These are phyloP conservation scores for Tubosaeta sp. DNA, from an alignment of 768 basidiomycete species.

Conservation along the genomic window DNA sequence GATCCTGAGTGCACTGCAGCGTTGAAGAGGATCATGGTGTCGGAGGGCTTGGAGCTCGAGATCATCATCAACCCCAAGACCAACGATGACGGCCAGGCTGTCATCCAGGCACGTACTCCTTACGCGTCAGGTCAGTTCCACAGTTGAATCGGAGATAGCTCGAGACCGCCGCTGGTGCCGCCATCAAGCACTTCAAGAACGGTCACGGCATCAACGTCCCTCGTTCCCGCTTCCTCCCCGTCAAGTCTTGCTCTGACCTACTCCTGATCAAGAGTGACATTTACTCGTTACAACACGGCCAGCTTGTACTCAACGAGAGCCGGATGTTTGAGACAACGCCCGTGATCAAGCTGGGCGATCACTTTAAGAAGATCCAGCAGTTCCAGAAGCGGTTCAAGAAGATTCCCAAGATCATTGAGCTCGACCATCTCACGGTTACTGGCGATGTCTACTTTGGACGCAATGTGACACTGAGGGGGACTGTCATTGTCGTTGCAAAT, in stretches of 20 bases:
- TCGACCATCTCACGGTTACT: constrained; percentile 71
- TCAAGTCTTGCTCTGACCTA: constrained; percentile 59
- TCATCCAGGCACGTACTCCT: constrained; percentile 50
- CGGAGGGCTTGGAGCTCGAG: constrained; percentile 65
- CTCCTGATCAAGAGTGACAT: constrained; percentile 66
- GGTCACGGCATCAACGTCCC: constrained; percentile 74
- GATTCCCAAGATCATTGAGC: constrained; percentile 68
- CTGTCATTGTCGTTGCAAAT: constrained; percentile 73
- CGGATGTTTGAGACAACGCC: constrained; percentile 61
- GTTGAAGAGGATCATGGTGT: constrained; percentile 72
- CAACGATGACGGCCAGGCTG: constrained; percentile 63
- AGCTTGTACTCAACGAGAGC: constrained; percentile 55
- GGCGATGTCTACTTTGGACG: constrained; percentile 67
- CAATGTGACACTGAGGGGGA: constrained; percentile 60
- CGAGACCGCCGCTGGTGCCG: constrained; percentile 73
- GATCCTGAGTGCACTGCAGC: constrained; percentile 34
- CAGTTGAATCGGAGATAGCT: constrained; percentile 35
- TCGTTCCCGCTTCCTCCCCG: constrained; percentile 66
- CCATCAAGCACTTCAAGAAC: constrained; percentile 67
- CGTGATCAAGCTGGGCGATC: constrained; percentile 73
- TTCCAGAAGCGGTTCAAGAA: constrained; percentile 77
- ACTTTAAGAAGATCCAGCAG: constrained; percentile 70
- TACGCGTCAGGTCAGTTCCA: not conserved
- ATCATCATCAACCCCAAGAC: constrained; percentile 76
- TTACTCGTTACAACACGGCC: constrained; percentile 67